Percentiles rank a stretch among this genome's conserved stretches.
These are phyloP conservation scores for Phytopythium kandeliae DNA, from an alignment of 352 stramenopile genomes.

Conservation along the genomic window DNA sequence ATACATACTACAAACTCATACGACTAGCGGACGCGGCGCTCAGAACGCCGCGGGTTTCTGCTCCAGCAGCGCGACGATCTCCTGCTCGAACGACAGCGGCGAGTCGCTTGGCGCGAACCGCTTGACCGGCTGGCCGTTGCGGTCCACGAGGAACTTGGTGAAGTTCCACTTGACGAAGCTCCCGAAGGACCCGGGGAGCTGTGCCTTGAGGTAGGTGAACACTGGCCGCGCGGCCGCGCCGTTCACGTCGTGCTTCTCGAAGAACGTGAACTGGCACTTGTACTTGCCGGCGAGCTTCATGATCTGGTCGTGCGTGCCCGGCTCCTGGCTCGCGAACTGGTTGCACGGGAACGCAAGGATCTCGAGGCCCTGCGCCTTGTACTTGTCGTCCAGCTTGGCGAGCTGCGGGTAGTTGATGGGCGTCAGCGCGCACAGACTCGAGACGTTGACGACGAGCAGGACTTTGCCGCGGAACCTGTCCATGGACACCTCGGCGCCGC, in stretches of 20 bases:
- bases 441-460: conserved; percentile 56
- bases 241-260: conserved; percentile 76
- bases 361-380: conserved; percentile 33
- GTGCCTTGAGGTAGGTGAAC: conserved; percentile 66
- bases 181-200: conserved; percentile 28
- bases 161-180: conserved; percentile 89
- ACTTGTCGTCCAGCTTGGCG: conserved; percentile 46
- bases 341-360: conserved; percentile 77
- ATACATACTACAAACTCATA: too few species aligned
- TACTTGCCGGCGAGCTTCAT: conserved; percentile 29
- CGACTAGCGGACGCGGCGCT: neutral
- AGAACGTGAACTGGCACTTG: conserved; percentile 29
- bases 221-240: conserved; percentile 55
- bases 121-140: conserved; percentile 77
- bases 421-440: conserved; percentile 60
- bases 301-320: conserved; percentile 39
- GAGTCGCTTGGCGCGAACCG: conserved; percentile 60
- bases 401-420: conserved; percentile 80
- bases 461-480: conserved; percentile 44
- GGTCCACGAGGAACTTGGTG: conserved; percentile 89
- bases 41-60: conserved; percentile 9
- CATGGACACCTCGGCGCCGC: conserved; percentile 44
- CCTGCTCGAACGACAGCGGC: conserved; percentile 66
- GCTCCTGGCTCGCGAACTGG: conserved; percentile 75
- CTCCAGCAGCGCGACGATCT: conserved; percentile 72